A percentile compares a stretch with the other conserved stretches of the same genome.
Conservation (phyloP, 2,329 filamentous ascomycete genomes). For the Escovopsis sp. region DNA sequence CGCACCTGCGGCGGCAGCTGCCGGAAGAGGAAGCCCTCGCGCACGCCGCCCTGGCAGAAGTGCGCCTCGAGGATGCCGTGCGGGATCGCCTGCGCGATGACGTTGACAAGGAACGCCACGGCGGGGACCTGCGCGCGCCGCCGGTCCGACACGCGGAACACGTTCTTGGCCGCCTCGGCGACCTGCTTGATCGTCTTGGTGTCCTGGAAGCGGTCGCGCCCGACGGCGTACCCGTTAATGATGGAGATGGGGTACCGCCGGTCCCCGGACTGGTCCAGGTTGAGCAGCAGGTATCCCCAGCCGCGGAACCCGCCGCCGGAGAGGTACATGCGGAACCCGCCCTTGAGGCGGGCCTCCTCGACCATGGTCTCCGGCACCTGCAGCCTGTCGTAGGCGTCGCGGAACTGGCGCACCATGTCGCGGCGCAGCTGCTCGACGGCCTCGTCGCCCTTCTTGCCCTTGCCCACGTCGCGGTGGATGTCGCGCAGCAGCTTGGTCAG, state of each 20-base stretch:
- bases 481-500: constrained; percentile 38
- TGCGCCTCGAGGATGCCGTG: constrained; percentile 41
- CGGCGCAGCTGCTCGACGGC: constrained; percentile 28
- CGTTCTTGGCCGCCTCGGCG: constrained; percentile 18
- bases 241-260: constrained; percentile 47
- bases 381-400: constrained; percentile 34
- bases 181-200: constrained; percentile 22
- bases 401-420: constrained; percentile 38
- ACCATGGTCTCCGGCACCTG: constrained; percentile 36
- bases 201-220: constrained; percentile 33
- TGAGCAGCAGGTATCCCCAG: constrained; percentile 50
- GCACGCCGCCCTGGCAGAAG: constrained; percentile 57
- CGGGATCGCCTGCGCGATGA: constrained; percentile 44
- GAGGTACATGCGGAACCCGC: constrained; percentile 45
- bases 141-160: constrained; percentile 49
- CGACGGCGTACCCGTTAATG: constrained; percentile 51
- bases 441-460: constrained; percentile 23
- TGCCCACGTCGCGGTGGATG: constrained; percentile 21
- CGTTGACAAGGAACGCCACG: constrained; percentile 50
- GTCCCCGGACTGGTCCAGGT: constrained; percentile 37
- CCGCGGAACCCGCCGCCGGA: constrained; percentile 57
- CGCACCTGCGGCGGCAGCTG: constrained; percentile 31
- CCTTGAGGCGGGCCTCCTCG: constrained; percentile 24
- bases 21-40: constrained; percentile 50
- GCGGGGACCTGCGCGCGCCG: constrained; percentile 52